phyloP scores from a whole-genome alignment of 2,329 filamentous ascomycete species.

The Penicillium sp. region DNA sequence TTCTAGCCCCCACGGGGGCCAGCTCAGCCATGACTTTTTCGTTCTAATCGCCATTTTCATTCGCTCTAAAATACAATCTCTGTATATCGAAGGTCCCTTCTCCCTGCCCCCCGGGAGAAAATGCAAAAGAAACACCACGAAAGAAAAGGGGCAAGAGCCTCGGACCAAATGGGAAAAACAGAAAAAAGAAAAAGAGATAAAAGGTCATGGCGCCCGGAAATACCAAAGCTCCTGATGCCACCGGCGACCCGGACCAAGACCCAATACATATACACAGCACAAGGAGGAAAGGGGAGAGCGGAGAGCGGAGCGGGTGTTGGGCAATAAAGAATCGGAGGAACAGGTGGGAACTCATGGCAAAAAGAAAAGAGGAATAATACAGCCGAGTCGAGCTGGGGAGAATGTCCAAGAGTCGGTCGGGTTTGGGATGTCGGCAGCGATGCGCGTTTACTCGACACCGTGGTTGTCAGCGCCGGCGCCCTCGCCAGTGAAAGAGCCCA shows the following conservation, averaged over 20 bases:
- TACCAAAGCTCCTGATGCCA: constrained; percentile 29
- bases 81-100: constrained; percentile 7
- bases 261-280: constrained; percentile 36
- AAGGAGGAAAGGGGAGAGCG: constrained; percentile 15
- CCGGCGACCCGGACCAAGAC: constrained; percentile 27
- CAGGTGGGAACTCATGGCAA: constrained; percentile 14
- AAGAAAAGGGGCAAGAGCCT: neutral
- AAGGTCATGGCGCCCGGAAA: constrained; percentile 35
- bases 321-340: constrained; percentile 22
- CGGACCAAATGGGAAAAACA: constrained; percentile 3
- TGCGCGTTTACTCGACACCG: constrained; percentile 36
- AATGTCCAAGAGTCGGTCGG: too few relatives aligned
- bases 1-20: too few relatives aligned
- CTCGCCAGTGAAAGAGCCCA: constrained; percentile 48
- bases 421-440: too few relatives aligned
- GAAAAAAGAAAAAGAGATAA: constrained; percentile 6
- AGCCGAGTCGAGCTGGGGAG: constrained; percentile 9
- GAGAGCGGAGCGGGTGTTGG: neutral
- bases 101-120: constrained; percentile 6
- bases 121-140: constrained; percentile 6
- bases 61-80: constrained; percentile 21
- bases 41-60: too few relatives aligned
- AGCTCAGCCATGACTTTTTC: too few relatives aligned
- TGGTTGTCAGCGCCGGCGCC: constrained; percentile 30
- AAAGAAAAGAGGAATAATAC: constrained; percentile 15